These are phyloP conservation scores for Musa troglodytarum DNA, from an alignment of 176 grass and related monocot species.

Conservation along the genomic window DNA sequence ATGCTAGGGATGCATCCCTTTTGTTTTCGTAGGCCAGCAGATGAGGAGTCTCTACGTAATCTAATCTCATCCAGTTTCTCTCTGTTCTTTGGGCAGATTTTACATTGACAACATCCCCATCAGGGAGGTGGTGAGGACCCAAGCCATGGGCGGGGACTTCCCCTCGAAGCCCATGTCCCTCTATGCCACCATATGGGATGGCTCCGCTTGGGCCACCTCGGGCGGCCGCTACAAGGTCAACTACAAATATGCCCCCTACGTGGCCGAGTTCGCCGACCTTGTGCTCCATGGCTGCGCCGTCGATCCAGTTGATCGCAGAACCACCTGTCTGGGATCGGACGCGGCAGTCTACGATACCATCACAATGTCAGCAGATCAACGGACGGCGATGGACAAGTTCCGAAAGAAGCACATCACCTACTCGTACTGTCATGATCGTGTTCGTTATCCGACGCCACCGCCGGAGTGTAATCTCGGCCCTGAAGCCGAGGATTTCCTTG, in stretches of 20 bases:
- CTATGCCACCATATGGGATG: slow-evolving; percentile 97
- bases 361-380: slow-evolving; percentile 22
- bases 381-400: slow-evolving; percentile 53
- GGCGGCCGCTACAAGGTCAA: slow-evolving; percentile 87
- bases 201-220: slow-evolving; percentile 85
- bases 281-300: slow-evolving; percentile 37
- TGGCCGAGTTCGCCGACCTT: slow-evolving; percentile 86
- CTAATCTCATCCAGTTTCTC: not conserved
- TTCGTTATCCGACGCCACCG: slow-evolving; percentile 45
- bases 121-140: slow-evolving; percentile 53
- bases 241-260: slow-evolving; percentile 88
- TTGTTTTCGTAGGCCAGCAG: not conserved
- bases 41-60: not conserved
- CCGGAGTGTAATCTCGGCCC: slow-evolving; percentile 50
- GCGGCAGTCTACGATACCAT: not conserved
- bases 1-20: not conserved
- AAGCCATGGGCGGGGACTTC: slow-evolving; percentile 52
- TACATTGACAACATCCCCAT: slow-evolving; percentile 72
- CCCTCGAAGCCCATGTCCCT: slow-evolving; percentile 85
- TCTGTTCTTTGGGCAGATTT: slow-evolving; percentile 42
- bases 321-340: not conserved
- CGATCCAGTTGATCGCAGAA: slow-evolving; percentile 6
- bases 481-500: slow-evolving; percentile 46
- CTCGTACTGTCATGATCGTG: slow-evolving; percentile 73
- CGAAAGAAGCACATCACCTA: slow-evolving; percentile 65